Evolutionary conservation across 306 rosid species (phyloP), one percentile per base, ranked within the genome.

Genomic region (Vicia faba): DNA sequence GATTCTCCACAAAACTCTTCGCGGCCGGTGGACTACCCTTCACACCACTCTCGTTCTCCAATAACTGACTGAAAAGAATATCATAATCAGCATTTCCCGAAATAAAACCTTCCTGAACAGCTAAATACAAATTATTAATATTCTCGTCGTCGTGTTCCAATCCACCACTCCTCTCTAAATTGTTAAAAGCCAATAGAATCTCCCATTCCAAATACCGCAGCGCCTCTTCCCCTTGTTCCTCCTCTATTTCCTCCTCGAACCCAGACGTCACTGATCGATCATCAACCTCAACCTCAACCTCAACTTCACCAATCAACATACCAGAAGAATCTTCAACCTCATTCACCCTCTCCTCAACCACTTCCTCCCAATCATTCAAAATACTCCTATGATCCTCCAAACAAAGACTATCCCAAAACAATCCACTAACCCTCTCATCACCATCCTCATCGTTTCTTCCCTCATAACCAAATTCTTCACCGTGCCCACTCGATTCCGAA

Each of bases 1-100:
- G 96, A 70, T 68, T 84, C 74, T 91, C 89, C 66, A 91, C 85
- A 1, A 74, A 82, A 28, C 79, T 68, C 49, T 77, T 80, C 0
- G 96, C 85, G 0, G 97, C 88, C 0, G 97, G 97, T 40, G 97
- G 97, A 31, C 91, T 83, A 11, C 92, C 95, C 80, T 86, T 88
- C 63, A 74, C 68, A 33, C 71, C 78, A 68, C 25, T 75, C 55
- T 85, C 95, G 62, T 81, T 91, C 68, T 88, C 96, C 38, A 88
- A 75, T 26, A 91, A 81, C 64, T 86, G 88, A 57, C 87, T 91
- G 0, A 91, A 86, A 15, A 84, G 76, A 57, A 81, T 49, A 35
- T 88, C 96, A 16, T 78, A 88, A 35, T 84, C 91, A 0, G 76
- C 79, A 0, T 87, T 66, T 23, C 61, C 61, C 12, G 84, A 79